Percentiles rank a stretch among this genome's conserved stretches.
These are phyloP conservation scores for Dryadomyces sulphureus DNA, from an alignment of 2,329 filamentous ascomycete genomes.

Conservation along the genomic window DNA sequence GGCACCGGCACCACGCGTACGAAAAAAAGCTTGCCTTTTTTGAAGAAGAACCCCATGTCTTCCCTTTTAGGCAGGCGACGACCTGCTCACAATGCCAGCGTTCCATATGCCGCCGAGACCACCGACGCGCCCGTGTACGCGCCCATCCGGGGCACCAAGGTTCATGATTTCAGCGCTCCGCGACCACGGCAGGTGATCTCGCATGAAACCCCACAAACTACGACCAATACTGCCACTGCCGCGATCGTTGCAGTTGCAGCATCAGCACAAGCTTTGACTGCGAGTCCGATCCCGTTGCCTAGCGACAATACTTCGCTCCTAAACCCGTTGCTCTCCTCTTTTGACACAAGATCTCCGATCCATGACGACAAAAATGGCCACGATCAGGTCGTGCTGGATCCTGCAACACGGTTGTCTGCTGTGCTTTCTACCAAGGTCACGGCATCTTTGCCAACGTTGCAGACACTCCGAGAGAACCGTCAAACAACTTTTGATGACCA, in stretches of 20 bases:
- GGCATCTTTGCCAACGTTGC: slow-evolving; percentile 4
- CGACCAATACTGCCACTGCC: slow-evolving; percentile 1
- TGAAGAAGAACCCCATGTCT: slow-evolving; percentile 42
- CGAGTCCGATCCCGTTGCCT: background rate
- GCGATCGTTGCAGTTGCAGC: slow-evolving; percentile 7
- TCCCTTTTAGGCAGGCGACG: slow-evolving; percentile 42
- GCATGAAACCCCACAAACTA: slow-evolving; percentile 12
- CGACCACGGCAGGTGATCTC: slow-evolving; percentile 28
- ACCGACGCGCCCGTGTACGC: slow-evolving; percentile 38
- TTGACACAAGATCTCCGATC: background rate
- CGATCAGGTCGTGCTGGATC: background rate
- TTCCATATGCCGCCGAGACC: slow-evolving; percentile 25
- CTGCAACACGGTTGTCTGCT: background rate
- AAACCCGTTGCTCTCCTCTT: background rate
- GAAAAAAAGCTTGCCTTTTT: slow-evolving; percentile 40
- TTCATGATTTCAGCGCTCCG: slow-evolving; percentile 53
- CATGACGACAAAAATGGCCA: background rate
- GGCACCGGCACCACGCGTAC: slow-evolving; percentile 25
- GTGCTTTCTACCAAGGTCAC: background rate
- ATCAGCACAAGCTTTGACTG: background rate
- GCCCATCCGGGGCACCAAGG: slow-evolving; percentile 47
- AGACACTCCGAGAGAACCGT: slow-evolving; percentile 10
- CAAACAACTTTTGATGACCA: slow-evolving; percentile 12
- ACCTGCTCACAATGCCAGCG: slow-evolving; percentile 33
- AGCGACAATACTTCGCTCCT: background rate